Evolutionary conservation across 2,329 filamentous ascomycete genomes (phyloP).

Genomic region (Aspergillus sp.): DNA sequence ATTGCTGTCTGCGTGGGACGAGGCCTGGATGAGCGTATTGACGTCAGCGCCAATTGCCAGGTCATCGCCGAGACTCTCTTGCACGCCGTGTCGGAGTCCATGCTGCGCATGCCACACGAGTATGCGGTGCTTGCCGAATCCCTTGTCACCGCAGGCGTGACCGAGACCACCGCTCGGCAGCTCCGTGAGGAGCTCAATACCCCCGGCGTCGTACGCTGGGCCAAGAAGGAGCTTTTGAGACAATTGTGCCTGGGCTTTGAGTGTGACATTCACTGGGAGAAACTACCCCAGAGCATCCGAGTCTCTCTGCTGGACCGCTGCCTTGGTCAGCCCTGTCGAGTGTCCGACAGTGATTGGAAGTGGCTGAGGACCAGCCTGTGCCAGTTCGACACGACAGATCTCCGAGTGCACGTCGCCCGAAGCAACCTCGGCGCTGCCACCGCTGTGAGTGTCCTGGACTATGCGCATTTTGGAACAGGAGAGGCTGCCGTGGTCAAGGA

Average conservation of each 20-base stretch:
- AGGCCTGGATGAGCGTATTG: conserved; percentile 28
- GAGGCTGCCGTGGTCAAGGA: conserved; percentile 24
- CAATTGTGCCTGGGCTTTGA: conserved; percentile 51
- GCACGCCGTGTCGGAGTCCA: conserved; percentile 36
- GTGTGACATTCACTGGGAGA: conserved; percentile 53
- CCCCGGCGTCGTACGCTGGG: conserved; percentile 38
- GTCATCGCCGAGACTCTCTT: conserved; percentile 40
- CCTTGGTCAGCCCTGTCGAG: conserved; percentile 40
- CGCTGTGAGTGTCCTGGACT: conserved; percentile 31
- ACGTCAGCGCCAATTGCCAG: conserved; percentile 36
- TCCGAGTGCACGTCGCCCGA: conserved; percentile 47
- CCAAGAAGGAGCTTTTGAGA: conserved; percentile 47
- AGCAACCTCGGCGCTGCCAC: conserved; percentile 49
- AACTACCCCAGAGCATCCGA: conserved; percentile 47
- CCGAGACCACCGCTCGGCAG: conserved; percentile 32
- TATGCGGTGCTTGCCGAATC: conserved; percentile 35
- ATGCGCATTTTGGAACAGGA: conserved; percentile 28
- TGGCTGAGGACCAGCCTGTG: conserved; percentile 46
- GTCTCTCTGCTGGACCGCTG: conserved; percentile 48
- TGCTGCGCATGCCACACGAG: conserved; percentile 36
- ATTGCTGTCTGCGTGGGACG: conserved; percentile 34
- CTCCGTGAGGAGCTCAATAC: conserved; percentile 38
- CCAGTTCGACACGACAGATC: conserved; percentile 33
- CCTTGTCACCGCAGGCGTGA: conserved; percentile 32
- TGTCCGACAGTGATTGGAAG: conserved; percentile 42